phyloP scores from a whole-genome alignment of 352 stramenopile genomes.

The Pythium phragmiticola region DNA sequence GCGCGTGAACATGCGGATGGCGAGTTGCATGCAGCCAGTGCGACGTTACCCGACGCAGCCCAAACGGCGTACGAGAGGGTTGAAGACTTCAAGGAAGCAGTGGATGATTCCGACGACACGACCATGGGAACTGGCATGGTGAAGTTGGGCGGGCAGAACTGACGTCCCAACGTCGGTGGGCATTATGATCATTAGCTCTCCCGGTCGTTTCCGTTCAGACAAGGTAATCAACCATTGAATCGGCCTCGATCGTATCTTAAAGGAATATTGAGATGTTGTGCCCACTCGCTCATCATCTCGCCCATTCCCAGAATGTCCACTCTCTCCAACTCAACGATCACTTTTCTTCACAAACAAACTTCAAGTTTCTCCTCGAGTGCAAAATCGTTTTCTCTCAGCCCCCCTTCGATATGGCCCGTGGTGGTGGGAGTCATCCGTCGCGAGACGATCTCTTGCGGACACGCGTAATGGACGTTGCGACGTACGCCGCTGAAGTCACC shows the following conservation, averaged over 20 bases:
- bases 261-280: too few relatives aligned
- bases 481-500: background rate
- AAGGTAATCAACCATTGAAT: background rate
- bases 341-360: too few relatives aligned
- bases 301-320: background rate
- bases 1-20: background rate
- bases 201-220: background rate
- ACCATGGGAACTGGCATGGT: background rate
- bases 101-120: background rate
- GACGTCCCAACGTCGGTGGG: background rate
- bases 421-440: background rate
- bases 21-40: background rate
- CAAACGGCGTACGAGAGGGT: background rate
- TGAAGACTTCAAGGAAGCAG: background rate
- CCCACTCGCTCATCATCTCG: background rate
- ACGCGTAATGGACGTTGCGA: background rate
- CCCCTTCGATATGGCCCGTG: background rate
- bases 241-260: too few relatives aligned
- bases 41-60: background rate
- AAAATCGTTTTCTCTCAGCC: background rate
- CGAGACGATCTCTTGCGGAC: background rate
- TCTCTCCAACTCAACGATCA: too few relatives aligned
- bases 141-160: background rate
- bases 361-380: too few relatives aligned
- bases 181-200: too few relatives aligned